Evolutionary conservation across 306 rosid genomes (phyloP).

Genomic region (Abrus pulchellus): DNA sequence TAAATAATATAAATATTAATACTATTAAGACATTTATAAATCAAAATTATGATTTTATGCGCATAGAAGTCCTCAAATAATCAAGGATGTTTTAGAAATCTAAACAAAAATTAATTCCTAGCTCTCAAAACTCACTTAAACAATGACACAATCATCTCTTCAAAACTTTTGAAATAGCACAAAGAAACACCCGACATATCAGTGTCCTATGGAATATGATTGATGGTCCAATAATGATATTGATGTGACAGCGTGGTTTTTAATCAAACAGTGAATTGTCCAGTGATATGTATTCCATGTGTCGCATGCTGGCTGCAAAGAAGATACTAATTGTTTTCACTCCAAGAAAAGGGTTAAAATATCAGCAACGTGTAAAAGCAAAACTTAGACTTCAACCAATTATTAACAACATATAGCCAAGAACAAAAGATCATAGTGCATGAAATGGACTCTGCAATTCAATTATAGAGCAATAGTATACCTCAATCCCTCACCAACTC

Average conservation of each 20-base stretch:
- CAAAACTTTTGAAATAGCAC: too few species aligned
- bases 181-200: background rate
- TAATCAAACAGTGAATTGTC: background rate
- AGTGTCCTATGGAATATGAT: background rate
- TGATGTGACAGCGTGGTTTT: background rate
- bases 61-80: too few species aligned
- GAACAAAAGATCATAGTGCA: constrained; percentile 8
- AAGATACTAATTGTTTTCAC: constrained; percentile 20
- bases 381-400: constrained; percentile 6
- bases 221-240: constrained; percentile 16
- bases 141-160: too few species aligned
- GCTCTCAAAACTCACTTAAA: too few species aligned
- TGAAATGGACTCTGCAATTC: constrained; percentile 21
- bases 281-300: background rate
- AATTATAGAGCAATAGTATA: constrained; percentile 45
- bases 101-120: too few species aligned
- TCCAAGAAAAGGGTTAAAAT: constrained; percentile 33
- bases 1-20: too few species aligned
- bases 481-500: constrained; percentile 1
- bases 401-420: background rate
- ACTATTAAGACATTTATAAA: too few species aligned
- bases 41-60: too few species aligned
- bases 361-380: constrained; percentile 24
- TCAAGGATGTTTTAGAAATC: too few species aligned
- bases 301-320: background rate